Evolutionary conservation across 2,329 filamentous ascomycete genomes (phyloP).

Genomic region (Fusarium sp.): DNA sequence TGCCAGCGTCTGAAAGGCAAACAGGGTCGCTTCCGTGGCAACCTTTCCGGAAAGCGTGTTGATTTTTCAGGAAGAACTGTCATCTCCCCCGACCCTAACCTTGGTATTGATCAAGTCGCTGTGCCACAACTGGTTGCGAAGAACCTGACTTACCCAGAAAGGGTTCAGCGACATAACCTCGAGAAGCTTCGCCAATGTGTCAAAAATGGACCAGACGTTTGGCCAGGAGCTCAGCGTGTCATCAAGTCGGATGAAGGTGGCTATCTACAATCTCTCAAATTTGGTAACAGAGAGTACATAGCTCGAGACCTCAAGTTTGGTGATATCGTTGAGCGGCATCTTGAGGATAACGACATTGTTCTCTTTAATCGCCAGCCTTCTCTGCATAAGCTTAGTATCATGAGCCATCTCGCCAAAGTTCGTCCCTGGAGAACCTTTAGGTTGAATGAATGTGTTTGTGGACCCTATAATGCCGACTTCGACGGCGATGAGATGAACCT

Average conservation of each 20-base stretch:
- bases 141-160: slow-evolving; percentile 95
- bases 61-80: slow-evolving; percentile 98
- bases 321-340: slow-evolving; percentile 91
- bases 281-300: slow-evolving; percentile 72
- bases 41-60: slow-evolving; percentile 96
- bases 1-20: slow-evolving; percentile 97
- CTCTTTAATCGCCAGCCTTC: slow-evolving; percentile 98
- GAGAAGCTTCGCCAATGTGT: slow-evolving; percentile 82
- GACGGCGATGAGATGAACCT: slow-evolving; percentile 99
- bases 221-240: slow-evolving; percentile 89
- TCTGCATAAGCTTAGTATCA: slow-evolving; percentile 97
- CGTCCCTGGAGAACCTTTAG: slow-evolving; percentile 96
- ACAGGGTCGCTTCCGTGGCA: slow-evolving; percentile 95
- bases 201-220: slow-evolving; percentile 78
- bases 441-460: slow-evolving; percentile 97
- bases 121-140: slow-evolving; percentile 93
- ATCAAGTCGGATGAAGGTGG: slow-evolving; percentile 75
- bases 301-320: slow-evolving; percentile 81
- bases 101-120: slow-evolving; percentile 93
- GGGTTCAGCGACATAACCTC: slow-evolving; percentile 86
- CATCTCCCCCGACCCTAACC: slow-evolving; percentile 95
- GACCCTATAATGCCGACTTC: slow-evolving; percentile 98
- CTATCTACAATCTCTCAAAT: slow-evolving; percentile 81
- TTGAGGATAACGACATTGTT: slow-evolving; percentile 95
- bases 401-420: slow-evolving; percentile 93